Evolutionary conservation across 78 protist species (phyloP).

Genomic region (Dictyostelium capitatum): DNA sequence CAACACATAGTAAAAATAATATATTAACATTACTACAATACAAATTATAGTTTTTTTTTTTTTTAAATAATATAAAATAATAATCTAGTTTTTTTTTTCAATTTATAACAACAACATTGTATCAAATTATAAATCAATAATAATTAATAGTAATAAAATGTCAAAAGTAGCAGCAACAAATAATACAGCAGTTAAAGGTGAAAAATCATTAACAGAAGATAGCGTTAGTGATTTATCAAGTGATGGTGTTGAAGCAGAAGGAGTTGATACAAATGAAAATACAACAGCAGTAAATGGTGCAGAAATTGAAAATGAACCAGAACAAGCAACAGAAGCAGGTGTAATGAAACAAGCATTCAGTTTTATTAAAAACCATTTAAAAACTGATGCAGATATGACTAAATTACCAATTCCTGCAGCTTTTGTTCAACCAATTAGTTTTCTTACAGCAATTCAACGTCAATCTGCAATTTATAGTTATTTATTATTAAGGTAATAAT

Average conservation of each 20-base stretch:
- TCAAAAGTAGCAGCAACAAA: slow-evolving; percentile 1
- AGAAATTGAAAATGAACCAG: neutral
- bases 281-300: neutral
- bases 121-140: neutral
- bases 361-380: slow-evolving; percentile 69
- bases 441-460: slow-evolving; percentile 59
- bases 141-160: neutral
- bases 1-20: no score
- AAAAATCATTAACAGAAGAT: slow-evolving; percentile 61
- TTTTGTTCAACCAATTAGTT: slow-evolving; percentile 55
- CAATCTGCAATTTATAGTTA: slow-evolving; percentile 65
- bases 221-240: slow-evolving; percentile 69
- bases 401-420: slow-evolving; percentile 57
- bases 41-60: no score
- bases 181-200: neutral
- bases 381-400: slow-evolving; percentile 75
- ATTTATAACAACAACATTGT: neutral
- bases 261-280: slow-evolving; percentile 41
- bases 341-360: slow-evolving; percentile 71
- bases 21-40: no score
- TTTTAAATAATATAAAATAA: no score
- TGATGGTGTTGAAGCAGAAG: slow-evolving; percentile 75
- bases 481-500: slow-evolving; percentile 23
- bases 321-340: slow-evolving; percentile 21
- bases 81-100: no score